Conservation (phyloP, 371 early-diverging fungal genomes). For the Actinomucor elegans region DNA sequence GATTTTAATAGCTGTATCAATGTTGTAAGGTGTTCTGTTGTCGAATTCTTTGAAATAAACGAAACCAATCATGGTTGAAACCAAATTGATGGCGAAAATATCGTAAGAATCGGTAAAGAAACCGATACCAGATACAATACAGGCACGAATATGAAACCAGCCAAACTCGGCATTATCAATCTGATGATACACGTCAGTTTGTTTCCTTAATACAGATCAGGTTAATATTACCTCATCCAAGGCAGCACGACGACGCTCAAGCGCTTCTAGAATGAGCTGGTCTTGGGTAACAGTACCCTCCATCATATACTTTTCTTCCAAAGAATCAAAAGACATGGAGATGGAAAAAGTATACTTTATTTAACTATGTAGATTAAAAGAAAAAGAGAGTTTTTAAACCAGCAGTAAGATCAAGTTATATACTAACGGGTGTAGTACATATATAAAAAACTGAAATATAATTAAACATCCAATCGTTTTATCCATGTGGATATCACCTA, state of each 20-base stretch:
- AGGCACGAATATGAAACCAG: slow-evolving; percentile 87
- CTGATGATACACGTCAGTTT: slow-evolving; percentile 14
- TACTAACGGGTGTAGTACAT: neutral
- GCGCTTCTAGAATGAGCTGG: slow-evolving; percentile 20
- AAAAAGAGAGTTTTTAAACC: neutral
- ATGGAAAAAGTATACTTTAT: neutral
- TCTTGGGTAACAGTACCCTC: slow-evolving; percentile 16
- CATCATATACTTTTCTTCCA: slow-evolving; percentile 21
- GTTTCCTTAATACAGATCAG: too few species aligned
- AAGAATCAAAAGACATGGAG: slow-evolving; percentile 21
- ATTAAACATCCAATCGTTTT: slow-evolving; percentile 17
- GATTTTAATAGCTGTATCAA: slow-evolving; percentile 71
- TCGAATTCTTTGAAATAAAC: slow-evolving; percentile 53
- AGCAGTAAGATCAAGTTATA: too few species aligned
- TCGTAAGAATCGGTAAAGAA: slow-evolving; percentile 91
- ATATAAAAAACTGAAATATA: neutral
- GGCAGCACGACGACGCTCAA: slow-evolving; percentile 40
- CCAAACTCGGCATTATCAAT: slow-evolving; percentile 56
- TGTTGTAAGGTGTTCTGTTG: slow-evolving; percentile 52
- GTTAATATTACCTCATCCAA: slow-evolving; percentile 35
- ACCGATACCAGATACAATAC: slow-evolving; percentile 85
- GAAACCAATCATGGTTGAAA: slow-evolving; percentile 74
- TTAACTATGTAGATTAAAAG: neutral
- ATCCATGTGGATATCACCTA: slow-evolving; percentile 15
- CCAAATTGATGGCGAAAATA: slow-evolving; percentile 83